Percentiles rank a stretch among this genome's conserved stretches.
Evolutionary conservation across 352 stramenopile genomes (phyloP).

Genomic region (Globisporangium echinulatum): DNA sequence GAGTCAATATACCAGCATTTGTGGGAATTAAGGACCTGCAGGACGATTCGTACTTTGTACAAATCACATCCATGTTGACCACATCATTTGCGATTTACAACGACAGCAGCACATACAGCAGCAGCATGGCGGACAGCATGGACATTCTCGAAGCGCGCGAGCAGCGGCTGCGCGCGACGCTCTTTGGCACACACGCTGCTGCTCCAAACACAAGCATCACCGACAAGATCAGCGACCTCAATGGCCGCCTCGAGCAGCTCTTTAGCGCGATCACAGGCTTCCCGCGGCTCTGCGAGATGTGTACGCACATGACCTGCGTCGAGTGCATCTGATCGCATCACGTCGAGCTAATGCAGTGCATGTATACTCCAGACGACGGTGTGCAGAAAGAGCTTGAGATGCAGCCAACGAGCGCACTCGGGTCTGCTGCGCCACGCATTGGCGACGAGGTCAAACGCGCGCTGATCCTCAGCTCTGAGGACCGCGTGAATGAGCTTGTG

Average conservation of each 20-base stretch:
- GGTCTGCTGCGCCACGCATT: constrained; percentile 11
- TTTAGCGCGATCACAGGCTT: constrained; percentile 26
- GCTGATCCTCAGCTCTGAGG: constrained; percentile 47
- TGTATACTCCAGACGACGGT: constrained; percentile 25
- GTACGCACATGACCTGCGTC: constrained; percentile 10
- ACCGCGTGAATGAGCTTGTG: constrained; percentile 29
- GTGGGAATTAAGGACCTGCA: no score
- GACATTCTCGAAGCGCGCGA: constrained; percentile 54
- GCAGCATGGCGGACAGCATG: constrained; percentile 17
- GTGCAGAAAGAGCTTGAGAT: constrained; percentile 29
- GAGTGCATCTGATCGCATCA: not conserved
- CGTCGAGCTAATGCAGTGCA: not conserved
- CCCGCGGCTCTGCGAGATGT: constrained; percentile 37
- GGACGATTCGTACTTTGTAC: no score
- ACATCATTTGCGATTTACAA: not conserved
- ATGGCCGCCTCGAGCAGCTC: constrained; percentile 27
- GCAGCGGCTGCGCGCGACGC: constrained; percentile 26
- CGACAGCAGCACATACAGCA: not conserved
- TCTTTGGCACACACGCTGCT: constrained; percentile 12
- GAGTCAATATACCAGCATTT: no score
- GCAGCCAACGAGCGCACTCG: constrained; percentile 18
- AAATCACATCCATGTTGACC: no score
- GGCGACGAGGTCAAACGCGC: constrained; percentile 56
- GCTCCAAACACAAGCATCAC: constrained; percentile 6
- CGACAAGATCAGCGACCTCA: constrained; percentile 19